Evolutionary conservation across 768 basidiomycete genomes (phyloP).

Genomic region (Leccinum truebloodii): DNA sequence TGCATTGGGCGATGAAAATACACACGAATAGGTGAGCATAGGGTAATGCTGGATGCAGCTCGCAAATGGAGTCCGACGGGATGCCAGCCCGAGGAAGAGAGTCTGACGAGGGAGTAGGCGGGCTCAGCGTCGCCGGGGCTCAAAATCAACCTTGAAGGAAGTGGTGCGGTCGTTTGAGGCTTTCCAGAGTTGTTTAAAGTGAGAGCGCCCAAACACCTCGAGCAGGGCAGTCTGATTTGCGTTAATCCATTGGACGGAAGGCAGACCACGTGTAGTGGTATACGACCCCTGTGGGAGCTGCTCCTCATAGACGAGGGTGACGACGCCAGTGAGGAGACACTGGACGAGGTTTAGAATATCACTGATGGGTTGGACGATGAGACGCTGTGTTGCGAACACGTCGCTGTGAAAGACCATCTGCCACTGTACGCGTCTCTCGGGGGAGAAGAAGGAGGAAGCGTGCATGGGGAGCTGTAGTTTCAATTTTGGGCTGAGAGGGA

Average conservation of each 20-base stretch:
- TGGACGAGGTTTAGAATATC: slow-evolving; percentile 70
- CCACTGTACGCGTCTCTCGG: slow-evolving; percentile 83
- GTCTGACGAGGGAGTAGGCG: slow-evolving; percentile 11
- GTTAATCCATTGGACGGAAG: slow-evolving; percentile 75
- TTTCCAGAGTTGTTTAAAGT: slow-evolving; percentile 70
- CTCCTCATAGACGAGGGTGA: slow-evolving; percentile 76
- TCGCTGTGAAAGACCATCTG: slow-evolving; percentile 87
- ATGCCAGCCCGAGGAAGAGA: slow-evolving; percentile 20
- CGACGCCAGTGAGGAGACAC: slow-evolving; percentile 70
- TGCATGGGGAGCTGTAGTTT: slow-evolving; percentile 74
- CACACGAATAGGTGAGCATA: slow-evolving; percentile 13
- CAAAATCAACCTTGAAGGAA: slow-evolving; percentile 73
- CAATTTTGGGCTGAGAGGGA: slow-evolving; percentile 75
- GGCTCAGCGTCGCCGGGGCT: slow-evolving; percentile 42
- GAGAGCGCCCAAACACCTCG: slow-evolving; percentile 72
- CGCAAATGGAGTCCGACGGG: slow-evolving; percentile 9
- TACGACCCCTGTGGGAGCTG: slow-evolving; percentile 66
- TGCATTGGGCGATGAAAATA: slow-evolving; percentile 19
- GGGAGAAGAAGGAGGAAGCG: slow-evolving; percentile 84
- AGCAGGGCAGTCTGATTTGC: slow-evolving; percentile 65
- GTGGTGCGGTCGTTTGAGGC: slow-evolving; percentile 71
- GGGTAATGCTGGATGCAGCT: slow-evolving; percentile 10
- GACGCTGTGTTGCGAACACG: slow-evolving; percentile 69
- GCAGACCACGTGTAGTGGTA: slow-evolving; percentile 75
- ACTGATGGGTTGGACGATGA: slow-evolving; percentile 66